Base-by-base conservation (phyloP, 2,329 filamentous ascomycete species). In the Aspergillus floridensis region DNA sequence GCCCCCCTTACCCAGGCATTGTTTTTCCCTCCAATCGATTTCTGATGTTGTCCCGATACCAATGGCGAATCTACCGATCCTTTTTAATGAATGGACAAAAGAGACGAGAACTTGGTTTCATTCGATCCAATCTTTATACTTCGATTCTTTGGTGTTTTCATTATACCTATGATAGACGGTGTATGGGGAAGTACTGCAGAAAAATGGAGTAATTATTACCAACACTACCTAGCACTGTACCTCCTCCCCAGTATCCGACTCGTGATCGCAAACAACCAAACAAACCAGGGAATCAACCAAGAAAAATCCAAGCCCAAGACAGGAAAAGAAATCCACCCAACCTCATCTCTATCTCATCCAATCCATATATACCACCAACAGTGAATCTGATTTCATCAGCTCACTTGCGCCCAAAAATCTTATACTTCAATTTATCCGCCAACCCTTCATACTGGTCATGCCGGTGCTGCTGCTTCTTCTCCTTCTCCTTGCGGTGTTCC, bases 381-480 rank as follows among this genome's bases (percentile, higher is more conserved):
- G 22, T 4, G 4, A 3, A 22, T 3, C 21, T 22, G 21, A 22
- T 22, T 2, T 3, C 22, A 4, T 4, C 3, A 22, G 22, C 22
- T 22, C 32, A 63, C 49, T 60, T 62, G 57, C 49, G 67, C 44
- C 74, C 74, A 35, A 77, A 64, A 44, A 77, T 35, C 69, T 76
- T 77, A 63, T 75, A 51, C 75, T 82, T 83, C 71, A 82, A 67
- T 67, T 78, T 81, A 72, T 82, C 80, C 46, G 77, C 77, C 65
- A 82, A 63, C 2, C 80, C 77, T 53, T 75, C 71, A 53, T 76
- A 72, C 47, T 70, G 66, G 24, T 57, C 35, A 11, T 53, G 64
- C 48, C 71, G 70, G 52, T 68, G 67, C 24, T 73, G 70, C 55
- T 71, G 68, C 61, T 76, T 73, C 62, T 70, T 65, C 47, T 77